These are phyloP conservation scores for Phyllosticta paracitricarpa DNA, from an alignment of 2,329 filamentous ascomycete genomes.

Conservation along the genomic window DNA sequence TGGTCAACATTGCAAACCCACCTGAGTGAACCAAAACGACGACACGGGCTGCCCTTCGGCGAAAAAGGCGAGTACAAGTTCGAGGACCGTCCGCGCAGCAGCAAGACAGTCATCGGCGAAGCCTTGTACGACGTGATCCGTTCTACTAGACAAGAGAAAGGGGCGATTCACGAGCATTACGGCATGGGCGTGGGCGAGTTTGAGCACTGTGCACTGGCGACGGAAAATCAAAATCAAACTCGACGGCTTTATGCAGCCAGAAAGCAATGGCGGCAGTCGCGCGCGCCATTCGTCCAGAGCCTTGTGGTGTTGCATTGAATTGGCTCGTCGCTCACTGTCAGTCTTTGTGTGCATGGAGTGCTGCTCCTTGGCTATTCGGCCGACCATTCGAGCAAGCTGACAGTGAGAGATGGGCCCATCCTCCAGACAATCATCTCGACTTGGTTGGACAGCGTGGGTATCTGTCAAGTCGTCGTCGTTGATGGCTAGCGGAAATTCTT, in stretches of 20 bases:
- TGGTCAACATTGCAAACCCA: not conserved
- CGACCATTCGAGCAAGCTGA: conserved; percentile 21
- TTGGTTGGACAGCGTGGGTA: conserved; percentile 21
- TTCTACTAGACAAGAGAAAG: conserved; percentile 23
- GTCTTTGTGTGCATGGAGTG: conserved; percentile 16
- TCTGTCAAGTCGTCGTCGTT: conserved; percentile 49
- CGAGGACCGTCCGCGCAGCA: conserved; percentile 30
- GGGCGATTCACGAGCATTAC: conserved; percentile 26
- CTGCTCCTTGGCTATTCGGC: conserved; percentile 14
- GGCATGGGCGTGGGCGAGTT: conserved; percentile 20
- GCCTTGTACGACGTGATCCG: conserved; percentile 33
- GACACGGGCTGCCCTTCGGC: conserved; percentile 23
- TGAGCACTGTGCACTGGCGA: conserved; percentile 2
- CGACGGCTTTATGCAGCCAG: conserved; percentile 33
- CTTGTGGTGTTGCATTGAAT: conserved; percentile 29
- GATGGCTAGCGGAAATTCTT: conserved; percentile 45
- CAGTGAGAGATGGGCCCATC: conserved; percentile 39
- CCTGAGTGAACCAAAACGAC: conserved; percentile 37
- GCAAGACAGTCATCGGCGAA: conserved; percentile 11
- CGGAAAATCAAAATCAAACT: conserved; percentile 38
- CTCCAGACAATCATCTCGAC: conserved; percentile 40
- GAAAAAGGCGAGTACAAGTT: conserved; percentile 17
- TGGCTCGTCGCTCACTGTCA: conserved; percentile 25
- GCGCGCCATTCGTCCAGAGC: conserved; percentile 26
- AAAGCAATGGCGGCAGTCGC: conserved; percentile 33